A percentile compares a stretch with the other conserved stretches of the same genome.
Conservation (phyloP, 352 stramenopile species). For the Pythium dissotocum region DNA sequence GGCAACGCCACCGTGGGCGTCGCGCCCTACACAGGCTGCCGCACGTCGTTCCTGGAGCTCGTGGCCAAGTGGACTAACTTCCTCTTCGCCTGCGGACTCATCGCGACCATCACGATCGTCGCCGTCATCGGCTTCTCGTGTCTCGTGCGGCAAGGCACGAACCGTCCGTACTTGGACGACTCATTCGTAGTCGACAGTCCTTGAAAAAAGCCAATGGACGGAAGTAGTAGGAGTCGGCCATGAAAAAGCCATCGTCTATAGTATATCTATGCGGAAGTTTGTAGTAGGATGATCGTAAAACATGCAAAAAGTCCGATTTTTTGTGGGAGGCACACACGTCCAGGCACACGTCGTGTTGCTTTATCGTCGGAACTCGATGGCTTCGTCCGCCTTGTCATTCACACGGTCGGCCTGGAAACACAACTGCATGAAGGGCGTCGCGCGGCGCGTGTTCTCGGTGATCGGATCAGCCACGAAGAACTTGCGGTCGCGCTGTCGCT, state of each 20-base stretch:
- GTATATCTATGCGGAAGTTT: constrained; percentile 16
- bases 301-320: constrained; percentile 6
- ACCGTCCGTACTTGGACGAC: constrained; percentile 26
- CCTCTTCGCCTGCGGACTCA: constrained; percentile 51
- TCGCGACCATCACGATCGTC: constrained; percentile 50
- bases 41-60: constrained; percentile 56
- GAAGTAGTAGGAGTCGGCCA: not conserved
- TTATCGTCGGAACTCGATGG: constrained; percentile 34
- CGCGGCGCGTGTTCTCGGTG: constrained; percentile 23
- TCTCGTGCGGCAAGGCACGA: constrained; percentile 43
- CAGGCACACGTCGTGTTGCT: not conserved
- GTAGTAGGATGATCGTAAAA: not conserved
- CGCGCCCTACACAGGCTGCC: constrained; percentile 72
- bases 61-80: constrained; percentile 72
- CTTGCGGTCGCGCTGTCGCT: constrained; percentile 53
- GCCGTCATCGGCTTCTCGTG: constrained; percentile 60
- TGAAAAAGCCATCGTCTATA: constrained; percentile 5
- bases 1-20: constrained; percentile 26
- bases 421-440: constrained; percentile 41
- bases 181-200: constrained; percentile 30
- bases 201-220: not conserved
- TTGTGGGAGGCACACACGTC: not conserved
- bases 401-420: constrained; percentile 35
- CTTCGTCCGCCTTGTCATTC: not conserved
- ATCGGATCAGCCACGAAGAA: constrained; percentile 76